phyloP scores from a whole-genome alignment of 352 stramenopile species.

The Paralagenidium karlingii region DNA sequence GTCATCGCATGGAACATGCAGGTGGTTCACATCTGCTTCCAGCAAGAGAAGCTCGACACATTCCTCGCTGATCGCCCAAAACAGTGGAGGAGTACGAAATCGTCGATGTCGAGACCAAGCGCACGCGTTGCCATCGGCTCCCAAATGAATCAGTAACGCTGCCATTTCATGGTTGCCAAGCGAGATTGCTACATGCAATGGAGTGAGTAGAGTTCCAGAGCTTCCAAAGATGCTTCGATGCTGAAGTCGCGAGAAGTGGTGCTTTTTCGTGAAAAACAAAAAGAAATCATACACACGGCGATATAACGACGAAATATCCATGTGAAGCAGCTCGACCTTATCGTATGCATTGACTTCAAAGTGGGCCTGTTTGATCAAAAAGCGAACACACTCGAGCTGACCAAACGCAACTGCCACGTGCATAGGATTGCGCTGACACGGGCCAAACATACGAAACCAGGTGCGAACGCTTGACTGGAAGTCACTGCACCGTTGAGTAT shows the following conservation, averaged over 20 bases:
- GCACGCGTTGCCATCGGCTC: conserved; percentile 28
- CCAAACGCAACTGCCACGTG: conserved; percentile 67
- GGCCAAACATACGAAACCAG: too few relatives aligned
- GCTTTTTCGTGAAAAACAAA: too few relatives aligned
- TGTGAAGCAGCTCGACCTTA: conserved; percentile 63
- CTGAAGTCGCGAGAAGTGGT: too few relatives aligned
- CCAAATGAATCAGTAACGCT: conserved; percentile 40
- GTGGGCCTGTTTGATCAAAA: conserved; percentile 30
- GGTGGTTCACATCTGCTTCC: conserved; percentile 43
- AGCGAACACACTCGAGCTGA: conserved; percentile 41
- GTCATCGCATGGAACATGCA: conserved; percentile 23
- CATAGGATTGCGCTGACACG: conserved; percentile 52
- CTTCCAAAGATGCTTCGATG: background rate
- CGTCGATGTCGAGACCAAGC: conserved; percentile 32
- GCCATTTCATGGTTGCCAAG: conserved; percentile 21
- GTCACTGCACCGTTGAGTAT: too few relatives aligned
- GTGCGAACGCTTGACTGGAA: too few relatives aligned
- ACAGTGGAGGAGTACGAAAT: conserved; percentile 50
- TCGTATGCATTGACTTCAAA: conserved; percentile 66
- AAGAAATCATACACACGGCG: too few relatives aligned
- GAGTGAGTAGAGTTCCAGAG: background rate
- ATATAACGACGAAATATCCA: conserved; percentile 63
- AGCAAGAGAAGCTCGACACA: conserved; percentile 55
- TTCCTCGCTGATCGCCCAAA: conserved; percentile 60
- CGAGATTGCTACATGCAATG: background rate